phyloP scores from a whole-genome alignment of 495 filamentous ascomycete species.

The Cercophora sp. region DNA sequence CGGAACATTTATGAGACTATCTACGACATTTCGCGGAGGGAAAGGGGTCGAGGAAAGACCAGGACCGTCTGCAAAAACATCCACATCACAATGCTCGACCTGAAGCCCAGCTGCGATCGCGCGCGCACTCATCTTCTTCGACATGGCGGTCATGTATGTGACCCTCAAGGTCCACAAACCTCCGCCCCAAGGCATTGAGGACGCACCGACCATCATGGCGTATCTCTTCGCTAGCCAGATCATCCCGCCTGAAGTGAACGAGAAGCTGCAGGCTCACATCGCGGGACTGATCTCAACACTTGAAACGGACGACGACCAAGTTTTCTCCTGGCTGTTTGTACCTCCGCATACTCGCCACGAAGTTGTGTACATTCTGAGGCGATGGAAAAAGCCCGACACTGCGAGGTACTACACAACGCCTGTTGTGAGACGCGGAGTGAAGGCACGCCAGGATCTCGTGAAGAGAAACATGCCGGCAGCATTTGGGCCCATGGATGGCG shows the following conservation, averaged over 20 bases:
- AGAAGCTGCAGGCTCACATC: slow-evolving; percentile 23
- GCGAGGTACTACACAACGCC: slow-evolving; percentile 14
- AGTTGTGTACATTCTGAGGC: not conserved
- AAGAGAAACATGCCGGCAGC: not conserved
- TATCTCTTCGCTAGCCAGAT: slow-evolving; percentile 27
- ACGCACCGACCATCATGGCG: slow-evolving; percentile 17
- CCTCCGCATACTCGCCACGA: not conserved
- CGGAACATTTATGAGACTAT: slow-evolving; percentile 33
- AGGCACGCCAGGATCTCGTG: not conserved
- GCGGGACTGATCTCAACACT: slow-evolving; percentile 11
- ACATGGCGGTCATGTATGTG: slow-evolving; percentile 16
- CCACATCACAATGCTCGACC: slow-evolving; percentile 30
- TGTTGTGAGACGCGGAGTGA: slow-evolving; percentile 11
- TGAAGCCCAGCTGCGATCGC: slow-evolving; percentile 29
- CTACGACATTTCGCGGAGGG: too few relatives aligned
- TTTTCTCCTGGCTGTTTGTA: not conserved
- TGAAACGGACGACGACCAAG: not conserved
- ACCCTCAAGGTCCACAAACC: not conserved
- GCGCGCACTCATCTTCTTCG: slow-evolving; percentile 26
- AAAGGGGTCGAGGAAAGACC: slow-evolving; percentile 8
- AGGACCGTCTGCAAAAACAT: slow-evolving; percentile 21
- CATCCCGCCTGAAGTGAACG: slow-evolving; percentile 25
- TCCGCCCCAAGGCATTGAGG: not conserved
- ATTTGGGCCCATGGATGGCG: not conserved
- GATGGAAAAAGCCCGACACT: not conserved